A percentile compares a stretch with the other conserved stretches of the same genome.
Evolutionary conservation across 2,329 filamentous ascomycete genomes (phyloP).

Genomic region (Orbilia brochopaga): DNA sequence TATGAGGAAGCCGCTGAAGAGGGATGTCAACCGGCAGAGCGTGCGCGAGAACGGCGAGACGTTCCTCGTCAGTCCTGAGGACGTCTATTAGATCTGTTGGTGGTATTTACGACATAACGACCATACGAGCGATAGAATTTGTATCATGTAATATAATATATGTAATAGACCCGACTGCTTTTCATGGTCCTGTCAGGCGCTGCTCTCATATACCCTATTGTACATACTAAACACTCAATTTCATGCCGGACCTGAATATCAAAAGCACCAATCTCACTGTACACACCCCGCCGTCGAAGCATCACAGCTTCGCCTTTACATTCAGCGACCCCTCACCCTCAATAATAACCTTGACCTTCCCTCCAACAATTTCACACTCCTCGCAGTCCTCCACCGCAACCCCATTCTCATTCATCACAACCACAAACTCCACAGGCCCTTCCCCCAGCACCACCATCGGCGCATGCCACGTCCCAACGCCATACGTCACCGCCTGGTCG

Average conservation of each 20-base stretch:
- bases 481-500: conserved; percentile 88
- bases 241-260: neutral
- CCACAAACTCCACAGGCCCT: conserved; percentile 78
- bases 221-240: neutral
- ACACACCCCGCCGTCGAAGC: neutral
- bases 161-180: neutral
- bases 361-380: conserved; percentile 65
- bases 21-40: conserved; percentile 77
- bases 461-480: conserved; percentile 90
- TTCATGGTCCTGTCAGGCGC: neutral
- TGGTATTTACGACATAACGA: conserved; percentile 6
- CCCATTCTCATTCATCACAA: conserved; percentile 86
- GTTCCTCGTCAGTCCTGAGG: conserved; percentile 76
- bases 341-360: conserved; percentile 55
- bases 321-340: conserved; percentile 48
- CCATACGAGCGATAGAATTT: conserved; percentile 4
- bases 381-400: conserved; percentile 85
- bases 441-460: conserved; percentile 88
- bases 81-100: conserved; percentile 67
- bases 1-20: conserved; percentile 89
- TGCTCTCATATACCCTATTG: neutral
- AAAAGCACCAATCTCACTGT: no score
- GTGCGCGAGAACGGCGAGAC: conserved; percentile 80
- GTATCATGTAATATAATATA: conserved; percentile 11
- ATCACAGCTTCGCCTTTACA: conserved; percentile 34